A percentile compares a stretch with the other conserved stretches of the same genome.
These are phyloP conservation scores for Chenopodium suecicum DNA, from an alignment of 148 eudicot species.

Conservation along the genomic window DNA sequence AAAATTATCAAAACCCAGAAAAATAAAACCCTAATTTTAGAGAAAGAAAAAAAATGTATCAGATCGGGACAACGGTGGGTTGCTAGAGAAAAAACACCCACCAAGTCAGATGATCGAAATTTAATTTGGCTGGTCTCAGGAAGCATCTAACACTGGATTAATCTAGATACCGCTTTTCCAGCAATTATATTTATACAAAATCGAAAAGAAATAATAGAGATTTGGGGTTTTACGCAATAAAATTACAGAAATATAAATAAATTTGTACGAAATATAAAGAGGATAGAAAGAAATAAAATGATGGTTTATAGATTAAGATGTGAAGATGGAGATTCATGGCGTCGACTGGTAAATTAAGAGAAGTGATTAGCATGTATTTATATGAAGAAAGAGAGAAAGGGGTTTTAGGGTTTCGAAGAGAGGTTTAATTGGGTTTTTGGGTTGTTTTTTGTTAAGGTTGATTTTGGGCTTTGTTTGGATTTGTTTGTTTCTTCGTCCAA, in stretches of 20 bases:
- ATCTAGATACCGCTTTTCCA: constrained; percentile 31
- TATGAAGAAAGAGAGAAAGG: not conserved
- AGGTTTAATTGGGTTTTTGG: not conserved
- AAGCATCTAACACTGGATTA: constrained; percentile 2
- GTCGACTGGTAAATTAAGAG: not conserved
- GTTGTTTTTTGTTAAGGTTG: no score
- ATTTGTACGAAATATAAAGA: not conserved
- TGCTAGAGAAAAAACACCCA: not conserved
- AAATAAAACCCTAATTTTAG: not conserved
- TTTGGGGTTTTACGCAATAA: not conserved
- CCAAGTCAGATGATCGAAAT: constrained; percentile 10
- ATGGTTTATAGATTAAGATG: not conserved
- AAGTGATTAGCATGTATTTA: not conserved
- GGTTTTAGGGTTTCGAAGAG: not conserved
- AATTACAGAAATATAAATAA: no score
- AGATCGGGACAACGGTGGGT: constrained; percentile 12
- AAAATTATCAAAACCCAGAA: not conserved
- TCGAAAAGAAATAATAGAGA: no score
- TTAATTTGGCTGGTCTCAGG: constrained; percentile 33
- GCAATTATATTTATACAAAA: not conserved
- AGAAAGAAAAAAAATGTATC: constrained; percentile 5
- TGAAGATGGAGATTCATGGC: not conserved
- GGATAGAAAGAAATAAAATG: not conserved
- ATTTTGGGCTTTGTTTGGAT: not conserved
- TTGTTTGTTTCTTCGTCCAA: not conserved